These are phyloP conservation scores for Pseudogymnoascus sp. DNA, from an alignment of 2,329 filamentous ascomycete species.

Conservation along the genomic window DNA sequence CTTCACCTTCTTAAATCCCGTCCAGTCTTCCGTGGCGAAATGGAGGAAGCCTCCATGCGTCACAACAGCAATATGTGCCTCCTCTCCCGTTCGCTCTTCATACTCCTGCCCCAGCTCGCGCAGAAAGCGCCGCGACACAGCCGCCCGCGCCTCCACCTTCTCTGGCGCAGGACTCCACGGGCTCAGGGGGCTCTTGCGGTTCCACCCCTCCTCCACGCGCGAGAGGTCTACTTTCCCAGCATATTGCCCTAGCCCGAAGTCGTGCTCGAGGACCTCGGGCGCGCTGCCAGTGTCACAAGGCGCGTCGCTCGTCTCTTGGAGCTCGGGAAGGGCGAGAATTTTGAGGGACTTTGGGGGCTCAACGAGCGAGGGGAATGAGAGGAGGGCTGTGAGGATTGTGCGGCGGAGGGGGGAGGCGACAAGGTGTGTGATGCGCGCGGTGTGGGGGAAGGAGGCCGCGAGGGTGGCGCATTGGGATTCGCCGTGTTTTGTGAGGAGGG, in stretches of 20 bases:
- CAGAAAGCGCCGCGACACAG: constrained; percentile 53
- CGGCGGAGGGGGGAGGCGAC: constrained; percentile 74
- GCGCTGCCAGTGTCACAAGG: constrained; percentile 71
- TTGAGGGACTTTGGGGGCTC: constrained; percentile 23
- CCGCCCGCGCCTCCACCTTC: constrained; percentile 54
- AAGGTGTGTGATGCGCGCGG: constrained; percentile 59
- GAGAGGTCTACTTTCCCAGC: constrained; percentile 54
- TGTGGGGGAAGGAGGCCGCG: constrained; percentile 54
- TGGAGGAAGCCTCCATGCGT: constrained; percentile 81
- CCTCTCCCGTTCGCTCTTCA: constrained; percentile 29
- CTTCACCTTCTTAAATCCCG: constrained; percentile 35
- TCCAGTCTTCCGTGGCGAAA: constrained; percentile 77
- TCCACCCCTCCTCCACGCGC: constrained; percentile 61
- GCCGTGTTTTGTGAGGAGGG: constrained; percentile 69
- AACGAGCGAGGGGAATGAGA: constrained; percentile 56
- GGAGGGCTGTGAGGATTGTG: constrained; percentile 70
- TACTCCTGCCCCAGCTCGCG: constrained; percentile 31
- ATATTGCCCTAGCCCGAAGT: constrained; percentile 44
- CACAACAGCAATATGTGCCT: constrained; percentile 65
- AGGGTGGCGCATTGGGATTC: constrained; percentile 65
- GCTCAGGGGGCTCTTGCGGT: constrained; percentile 46
- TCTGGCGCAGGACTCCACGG: constrained; percentile 37
- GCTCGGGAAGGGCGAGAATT: constrained; percentile 61
- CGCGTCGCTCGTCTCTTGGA: constrained; percentile 70
- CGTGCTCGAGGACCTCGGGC: constrained; percentile 44